Evolutionary conservation across 2,329 filamentous ascomycete species (phyloP), one percentile per base, ranked within the genome.

Genomic region (Neonectria hederae): DNA sequence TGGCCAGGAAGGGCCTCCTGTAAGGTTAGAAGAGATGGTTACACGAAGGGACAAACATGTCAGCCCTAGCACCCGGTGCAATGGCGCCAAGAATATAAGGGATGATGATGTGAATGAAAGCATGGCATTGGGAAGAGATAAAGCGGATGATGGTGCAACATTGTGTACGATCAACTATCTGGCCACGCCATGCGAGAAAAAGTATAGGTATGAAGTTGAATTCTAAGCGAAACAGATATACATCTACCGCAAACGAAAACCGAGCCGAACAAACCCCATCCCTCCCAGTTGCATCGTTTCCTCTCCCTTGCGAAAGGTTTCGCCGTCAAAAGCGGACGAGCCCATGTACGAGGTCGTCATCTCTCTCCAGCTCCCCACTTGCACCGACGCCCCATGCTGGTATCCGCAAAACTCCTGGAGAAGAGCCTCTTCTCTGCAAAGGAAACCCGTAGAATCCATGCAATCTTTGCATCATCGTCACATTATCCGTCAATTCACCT

Each of bases 1-100:
- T 95, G 73, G 92, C 92, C 3, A 84, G 92, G 74, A 95, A 94
- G 81, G 92, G 92, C 1, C 72, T 94, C 77, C 77, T 96, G 57
- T 94, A 72, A 66, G n/a, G n/a, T 30, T 4, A 26, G 2, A 1
- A 35, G 10, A 51, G 13, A n/a, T 19, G n/a, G 5, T 14, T n/a
- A 2, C 3, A 19, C 3, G 11, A n/a, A 13, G 28, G 0, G n/a
- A 32, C 9, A 22, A 32, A 17, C n/a, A 21, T 21, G 26, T 8
- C 30, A 22, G 5, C 8, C 11, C n/a, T 22, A 4, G 28, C 48
- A 32, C 3, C 35, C 38, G 22, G 14, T 9, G 11, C 11, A 24
- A 38, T n/a, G 9, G 13, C 10, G 38, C 8, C 3, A 42, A 40
- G 43, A 46, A 4, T 14, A 8, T 14, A 30, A 30, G 42, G 46